These are phyloP conservation scores for Kwoniella europaea DNA, from an alignment of 768 basidiomycete species.

Conservation along the genomic window DNA sequence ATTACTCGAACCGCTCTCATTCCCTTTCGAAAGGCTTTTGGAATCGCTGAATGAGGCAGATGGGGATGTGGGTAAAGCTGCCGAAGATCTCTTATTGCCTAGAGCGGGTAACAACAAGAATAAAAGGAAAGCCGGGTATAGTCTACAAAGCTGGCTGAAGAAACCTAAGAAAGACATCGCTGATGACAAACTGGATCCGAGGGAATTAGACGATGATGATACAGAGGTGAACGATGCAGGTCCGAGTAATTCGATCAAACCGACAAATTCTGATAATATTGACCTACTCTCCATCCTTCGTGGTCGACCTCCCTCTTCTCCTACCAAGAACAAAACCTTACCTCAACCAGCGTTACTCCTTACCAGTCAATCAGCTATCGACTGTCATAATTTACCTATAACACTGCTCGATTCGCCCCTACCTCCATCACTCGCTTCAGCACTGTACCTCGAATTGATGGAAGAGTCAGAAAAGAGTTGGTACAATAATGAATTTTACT, in stretches of 20 bases:
- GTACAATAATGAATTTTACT: constrained; percentile 48
- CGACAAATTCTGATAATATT: neutral
- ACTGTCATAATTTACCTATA: constrained; percentile 40
- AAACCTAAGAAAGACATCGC: constrained; percentile 6
- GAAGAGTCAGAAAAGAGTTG: constrained; percentile 46
- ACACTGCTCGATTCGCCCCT: constrained; percentile 50
- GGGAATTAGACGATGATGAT: neutral
- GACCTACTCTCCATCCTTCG: constrained; percentile 28
- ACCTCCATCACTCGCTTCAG: constrained; percentile 48
- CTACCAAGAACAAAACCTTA: constrained; percentile 23
- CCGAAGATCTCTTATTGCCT: constrained; percentile 46
- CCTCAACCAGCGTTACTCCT: constrained; percentile 51
- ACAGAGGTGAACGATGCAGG: neutral
- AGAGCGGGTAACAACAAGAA: constrained; percentile 27
- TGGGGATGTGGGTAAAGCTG: constrained; percentile 49
- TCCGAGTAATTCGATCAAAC: neutral
- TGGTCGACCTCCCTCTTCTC: constrained; percentile 11
- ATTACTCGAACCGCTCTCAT: constrained; percentile 50
- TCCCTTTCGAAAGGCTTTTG: constrained; percentile 30
- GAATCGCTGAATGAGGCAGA: constrained; percentile 36
- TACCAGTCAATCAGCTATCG: constrained; percentile 43
- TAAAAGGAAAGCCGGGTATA: constrained; percentile 32
- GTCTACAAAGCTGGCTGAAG: constrained; percentile 34
- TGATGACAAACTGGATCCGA: neutral
- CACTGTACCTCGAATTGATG: constrained; percentile 55